Evolutionary conservation across 2,329 filamentous ascomycete species (phyloP).

Genomic region (Cryphonectria radicalis): DNA sequence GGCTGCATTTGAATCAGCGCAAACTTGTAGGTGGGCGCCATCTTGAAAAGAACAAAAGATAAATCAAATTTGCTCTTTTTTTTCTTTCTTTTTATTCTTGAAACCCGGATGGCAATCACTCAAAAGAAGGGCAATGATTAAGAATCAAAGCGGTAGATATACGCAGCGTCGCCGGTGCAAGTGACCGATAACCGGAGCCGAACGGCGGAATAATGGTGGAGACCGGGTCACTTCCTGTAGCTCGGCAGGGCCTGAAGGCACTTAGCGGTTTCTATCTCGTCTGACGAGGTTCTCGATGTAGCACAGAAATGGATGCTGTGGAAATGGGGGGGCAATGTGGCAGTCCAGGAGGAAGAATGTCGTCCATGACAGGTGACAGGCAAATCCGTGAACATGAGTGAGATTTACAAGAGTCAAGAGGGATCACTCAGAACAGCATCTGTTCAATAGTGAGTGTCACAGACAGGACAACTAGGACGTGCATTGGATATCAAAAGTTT

Average conservation of each 20-base stretch:
- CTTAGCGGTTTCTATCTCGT: neutral
- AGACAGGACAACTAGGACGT: neutral
- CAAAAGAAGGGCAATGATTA: no score
- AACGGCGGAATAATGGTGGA: slow-evolving; percentile 12
- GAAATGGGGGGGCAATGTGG: neutral
- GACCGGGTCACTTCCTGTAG: neutral
- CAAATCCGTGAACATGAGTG: neutral
- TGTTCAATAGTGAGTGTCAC: neutral
- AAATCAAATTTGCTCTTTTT: slow-evolving; percentile 20
- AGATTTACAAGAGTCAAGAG: neutral
- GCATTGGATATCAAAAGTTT: slow-evolving; percentile 5
- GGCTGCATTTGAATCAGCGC: slow-evolving; percentile 53
- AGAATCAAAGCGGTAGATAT: no score
- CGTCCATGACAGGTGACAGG: neutral
- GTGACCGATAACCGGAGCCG: slow-evolving; percentile 25
- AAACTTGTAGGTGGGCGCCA: slow-evolving; percentile 49
- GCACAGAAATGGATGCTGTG: neutral
- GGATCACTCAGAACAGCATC: neutral
- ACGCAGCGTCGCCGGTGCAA: slow-evolving; percentile 1
- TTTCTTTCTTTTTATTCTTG: fast-evolving
- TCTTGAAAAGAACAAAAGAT: slow-evolving; percentile 28
- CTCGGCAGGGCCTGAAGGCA: neutral
- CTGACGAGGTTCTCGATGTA: neutral
- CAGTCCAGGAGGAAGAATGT: neutral
- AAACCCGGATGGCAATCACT: neutral